Percentiles rank a stretch among this genome's conserved stretches.
These are phyloP conservation scores for Globomyces pollinis-pini DNA, from an alignment of 192 early-diverging fungal species.

Conservation along the genomic window DNA sequence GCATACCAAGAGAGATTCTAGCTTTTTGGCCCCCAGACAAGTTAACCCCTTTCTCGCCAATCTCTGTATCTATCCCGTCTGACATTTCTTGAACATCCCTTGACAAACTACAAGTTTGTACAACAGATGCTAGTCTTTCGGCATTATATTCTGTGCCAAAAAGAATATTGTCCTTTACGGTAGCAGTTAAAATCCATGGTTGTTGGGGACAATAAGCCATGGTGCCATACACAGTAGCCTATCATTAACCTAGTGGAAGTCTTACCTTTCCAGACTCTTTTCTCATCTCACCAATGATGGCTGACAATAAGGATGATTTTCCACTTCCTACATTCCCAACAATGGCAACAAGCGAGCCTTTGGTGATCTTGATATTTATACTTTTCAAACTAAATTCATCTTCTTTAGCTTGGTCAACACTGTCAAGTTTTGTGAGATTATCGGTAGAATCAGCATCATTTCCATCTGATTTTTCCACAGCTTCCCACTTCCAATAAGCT, in stretches of 20 bases:
- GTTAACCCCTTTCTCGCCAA: constrained; percentile 54
- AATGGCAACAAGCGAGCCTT: constrained; percentile 64
- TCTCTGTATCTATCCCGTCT: constrained; percentile 26
- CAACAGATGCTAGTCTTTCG: constrained; percentile 6
- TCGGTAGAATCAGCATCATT: not conserved
- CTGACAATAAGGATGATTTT: constrained; percentile 69
- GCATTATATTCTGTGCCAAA: constrained; percentile 8
- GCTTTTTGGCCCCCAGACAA: constrained; percentile 46
- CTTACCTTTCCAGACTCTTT: constrained; percentile 43
- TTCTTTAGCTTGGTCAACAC: not conserved
- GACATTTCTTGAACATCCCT: constrained; percentile 23
- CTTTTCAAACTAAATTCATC: constrained; percentile 50
- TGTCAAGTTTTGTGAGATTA: not conserved
- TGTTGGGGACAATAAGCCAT: constrained; percentile 25
- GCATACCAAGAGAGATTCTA: constrained; percentile 27
- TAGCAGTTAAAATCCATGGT: constrained; percentile 27
- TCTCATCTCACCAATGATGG: constrained; percentile 76
- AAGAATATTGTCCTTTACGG: constrained; percentile 27
- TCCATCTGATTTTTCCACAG: not conserved
- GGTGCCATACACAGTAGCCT: too few species aligned
- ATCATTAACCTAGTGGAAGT: too few species aligned
- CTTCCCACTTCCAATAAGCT: not conserved
- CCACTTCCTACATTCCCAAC: constrained; percentile 66
- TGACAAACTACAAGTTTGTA: constrained; percentile 15
- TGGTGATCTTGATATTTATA: constrained; percentile 61